phyloP scores from a whole-genome alignment of 768 basidiomycete genomes.

The Kwoniella botswanensis region DNA sequence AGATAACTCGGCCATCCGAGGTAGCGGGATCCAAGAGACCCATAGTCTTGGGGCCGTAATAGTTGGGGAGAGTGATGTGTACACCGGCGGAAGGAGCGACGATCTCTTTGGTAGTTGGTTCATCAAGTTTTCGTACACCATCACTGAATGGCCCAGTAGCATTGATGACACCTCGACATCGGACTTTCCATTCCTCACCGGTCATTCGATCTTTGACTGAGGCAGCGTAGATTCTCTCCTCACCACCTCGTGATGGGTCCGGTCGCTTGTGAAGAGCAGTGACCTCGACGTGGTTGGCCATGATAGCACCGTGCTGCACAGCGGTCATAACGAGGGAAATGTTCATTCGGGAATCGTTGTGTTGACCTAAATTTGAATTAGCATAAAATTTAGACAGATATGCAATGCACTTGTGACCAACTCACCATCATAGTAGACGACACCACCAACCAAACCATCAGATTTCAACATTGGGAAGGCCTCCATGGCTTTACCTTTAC shows the following conservation, averaged over 20 bases:
- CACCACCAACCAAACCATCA: conserved; percentile 87
- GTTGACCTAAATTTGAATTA: conserved; percentile 70
- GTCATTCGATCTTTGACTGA: conserved; percentile 80
- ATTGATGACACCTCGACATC: conserved; percentile 90
- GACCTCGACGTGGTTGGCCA: conserved; percentile 89
- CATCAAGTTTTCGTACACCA: conserved; percentile 77
- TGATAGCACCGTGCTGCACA: conserved; percentile 84
- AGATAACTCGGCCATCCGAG: conserved; percentile 95
- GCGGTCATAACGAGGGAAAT: conserved; percentile 92
- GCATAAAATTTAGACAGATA: not conserved
- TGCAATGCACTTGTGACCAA: not conserved
- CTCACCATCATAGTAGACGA: conserved; percentile 96
- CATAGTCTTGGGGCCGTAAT: conserved; percentile 91
- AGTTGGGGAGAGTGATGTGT: conserved; percentile 95
- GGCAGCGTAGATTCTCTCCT: conserved; percentile 74
- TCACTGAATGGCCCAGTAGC: conserved; percentile 96
- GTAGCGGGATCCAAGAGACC: conserved; percentile 94
- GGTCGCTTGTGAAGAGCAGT: conserved; percentile 71
- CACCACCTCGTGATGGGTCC: conserved; percentile 51
- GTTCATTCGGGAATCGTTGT: conserved; percentile 99
- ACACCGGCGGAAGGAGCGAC: conserved; percentile 91
- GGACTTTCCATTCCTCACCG: conserved; percentile 78
- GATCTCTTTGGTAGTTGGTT: conserved; percentile 68
- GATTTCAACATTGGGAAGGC: conserved; percentile 95
- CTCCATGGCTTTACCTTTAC: conserved; percentile 87